Evolutionary conservation across 129 eudicot genomes (phyloP).

Genomic region (Flaveria linearis): DNA sequence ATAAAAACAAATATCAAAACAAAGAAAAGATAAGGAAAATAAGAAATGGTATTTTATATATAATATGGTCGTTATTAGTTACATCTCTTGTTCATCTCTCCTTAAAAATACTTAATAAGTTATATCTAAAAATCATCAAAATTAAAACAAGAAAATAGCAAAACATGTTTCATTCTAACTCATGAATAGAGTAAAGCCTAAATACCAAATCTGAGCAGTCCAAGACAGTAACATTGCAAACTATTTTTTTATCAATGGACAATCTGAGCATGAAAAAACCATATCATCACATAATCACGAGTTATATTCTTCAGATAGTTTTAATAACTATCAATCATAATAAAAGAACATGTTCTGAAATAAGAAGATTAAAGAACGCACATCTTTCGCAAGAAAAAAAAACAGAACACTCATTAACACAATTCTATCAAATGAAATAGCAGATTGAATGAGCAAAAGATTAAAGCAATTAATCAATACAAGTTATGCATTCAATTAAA

Average conservation of each 20-base stretch:
- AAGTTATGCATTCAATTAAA: not conserved
- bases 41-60: not conserved
- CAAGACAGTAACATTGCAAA: conserved; percentile 32
- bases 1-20: conserved; percentile 6
- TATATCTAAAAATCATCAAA: conserved; percentile 12
- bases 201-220: conserved; percentile 27
- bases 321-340: conserved; percentile 17
- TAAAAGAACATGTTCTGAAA: conserved; percentile 13
- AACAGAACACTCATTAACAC: conserved; percentile 9
- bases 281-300: conserved; percentile 19
- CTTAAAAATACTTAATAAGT: not conserved
- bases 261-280: conserved; percentile 24
- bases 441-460: conserved; percentile 16
- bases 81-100: conserved; percentile 16
- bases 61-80: conserved; percentile 4
- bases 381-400: conserved; percentile 11
- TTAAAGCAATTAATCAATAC: conserved; percentile 1
- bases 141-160: conserved; percentile 27
- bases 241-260: conserved; percentile 13
- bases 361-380: conserved; percentile 14
- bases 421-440: conserved; percentile 17
- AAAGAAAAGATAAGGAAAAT: not conserved
- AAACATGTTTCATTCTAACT: conserved; percentile 26
- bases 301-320: conserved; percentile 9
- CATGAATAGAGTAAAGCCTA: conserved; percentile 25